Base-by-base conservation (phyloP, 805 yeast genomes). In the Starmerella khaoyaiensis region DNA sequence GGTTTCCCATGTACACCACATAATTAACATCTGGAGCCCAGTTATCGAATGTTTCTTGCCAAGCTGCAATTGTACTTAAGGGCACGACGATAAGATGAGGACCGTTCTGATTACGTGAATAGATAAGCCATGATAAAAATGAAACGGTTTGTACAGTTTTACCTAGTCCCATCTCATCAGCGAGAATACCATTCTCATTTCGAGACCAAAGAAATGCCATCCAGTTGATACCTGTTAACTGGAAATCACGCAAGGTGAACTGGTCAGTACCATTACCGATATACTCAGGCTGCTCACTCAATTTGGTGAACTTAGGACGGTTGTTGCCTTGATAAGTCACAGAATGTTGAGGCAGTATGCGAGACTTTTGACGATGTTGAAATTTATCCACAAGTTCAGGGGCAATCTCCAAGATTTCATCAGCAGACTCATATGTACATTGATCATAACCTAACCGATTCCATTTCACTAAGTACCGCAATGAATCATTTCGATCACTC, bases 141-240 rank as follows among this genome's bases (percentile, higher is more conserved):
- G 94, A 71, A 11, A 90, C 94, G 0, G 97, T 90, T 60, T 90
- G 98, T 12, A 90, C 95, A 8, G 98, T 90, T 55, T 90, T 90
- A 46, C 98, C 98, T 37, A 90, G 68, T 38, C 98, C 98, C 98
- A 90, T 90, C 59, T 90, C 98, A 64, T 90, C 98, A 4, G 98
- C 98, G 28, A 90, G 64, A 35, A 90, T 90, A 39, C 98, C 97
- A 58, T 90, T 90, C 62, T 90, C 96, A 59, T 87, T 82, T 52
- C 96, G 72, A 4, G 94, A 82, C 98, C 98, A 90, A 44, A 90
- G 64, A 57, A 87, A 90, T 0, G 98, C 98, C 98, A 90, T 90
- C 99, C 99, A 90, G 60, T 90, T 90, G 45, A 90, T 69, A 39
- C 99, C 99, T 0, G 98, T 90, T 57, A 90, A 69, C 64, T 90